Evolutionary conservation across 345 rosid species (phyloP), one percentile per base, ranked within the genome.

Genomic region (Sonneratia caseolaris): DNA sequence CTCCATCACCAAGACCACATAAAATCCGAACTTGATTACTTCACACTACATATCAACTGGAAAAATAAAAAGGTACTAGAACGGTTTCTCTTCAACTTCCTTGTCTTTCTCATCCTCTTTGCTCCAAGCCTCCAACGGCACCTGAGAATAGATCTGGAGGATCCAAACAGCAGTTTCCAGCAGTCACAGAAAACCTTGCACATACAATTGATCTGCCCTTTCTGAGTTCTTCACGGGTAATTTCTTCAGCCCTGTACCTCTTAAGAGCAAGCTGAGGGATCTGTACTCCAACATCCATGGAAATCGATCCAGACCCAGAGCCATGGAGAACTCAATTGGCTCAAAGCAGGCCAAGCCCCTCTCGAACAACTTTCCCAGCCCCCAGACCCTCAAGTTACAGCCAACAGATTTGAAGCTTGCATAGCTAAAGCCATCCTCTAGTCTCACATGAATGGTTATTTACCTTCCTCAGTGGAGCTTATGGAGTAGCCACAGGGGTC

Each of bases 401-500:
- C 99, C 97, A 53, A 79, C 83, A 4, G 93, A 81, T 81, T 94
- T 97, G 3, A 94, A 94, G 76, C 99, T 94, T 0, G 99, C 97
- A 71, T 94, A 94, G 75, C 99, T 94, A 76, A 91, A 94, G 69
- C 97, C 97, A 32, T 87, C 99, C 70, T 92, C 99, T 8, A 97
- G 97, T 4, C 97, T 94, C 37, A 94, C 84, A 70, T 94, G 99
- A 69, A 94, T 89, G 0, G 99, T 94, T 24, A 97, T 0, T 93
- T 92, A 75, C 73, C 84, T 40, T 84, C 83, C 81, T 94, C 97
- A 19, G 92, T 79, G 4, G 92, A 77, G 78, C 92, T 94, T 97
- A 94, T 94, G 7, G 99, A 94, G 85, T 94, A 94, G 51, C 99
- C 99, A 64, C 99, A 94, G 1, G 99, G 96, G 27, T 94, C 97